Evolutionary conservation across 768 basidiomycete genomes (phyloP), one percentile per base, ranked within the genome.

Genomic region (Ramaria sp.): DNA sequence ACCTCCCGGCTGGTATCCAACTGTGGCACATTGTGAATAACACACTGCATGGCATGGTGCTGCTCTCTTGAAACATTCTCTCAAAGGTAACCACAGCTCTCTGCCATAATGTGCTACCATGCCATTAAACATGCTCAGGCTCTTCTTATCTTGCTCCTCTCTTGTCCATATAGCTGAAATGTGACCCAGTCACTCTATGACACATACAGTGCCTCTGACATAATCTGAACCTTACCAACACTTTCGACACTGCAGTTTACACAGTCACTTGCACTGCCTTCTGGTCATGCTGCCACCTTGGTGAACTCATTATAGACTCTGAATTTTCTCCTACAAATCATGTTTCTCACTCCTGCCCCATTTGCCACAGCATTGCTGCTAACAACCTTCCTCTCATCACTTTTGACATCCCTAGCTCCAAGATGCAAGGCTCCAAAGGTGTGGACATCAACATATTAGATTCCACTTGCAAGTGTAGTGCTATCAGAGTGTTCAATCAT

Each of bases 31-130:
- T 65, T 1, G 4, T 67, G 7, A 63, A 73, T 37, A 51, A 64
- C 7, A 73, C 73, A 2, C 63, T n/a, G n/a, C 60, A 0, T 76
- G 75, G 76, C n/a, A 60, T 33, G 71, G 72, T 1, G 66, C 59
- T 0, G 59, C 58, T 51, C 60, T 67, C 1, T 53, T 65, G 5
- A n/a, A 54, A 15, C 55, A 59, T 2, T 54, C 56, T 0, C 38
- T 51, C 4, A 49, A 10, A 24, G 64, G n/a, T n/a, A n/a, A 1
- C 31, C 45, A 19, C 19, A 47, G 7, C n/a, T 47, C 45, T 9
- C n/a, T n/a, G n/a, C n/a, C n/a, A n/a, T n/a, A n/a, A n/a, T n/a
- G n/a, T n/a, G n/a, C n/a, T 47, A 24, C 45, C 45, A 7, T 24
- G 7, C n/a, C 19, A 7, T 15, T 39, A n/a, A 47, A 9, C 19